Base-by-base conservation (phyloP, 129 eudicot species). In the Sambucus nigra region DNA sequence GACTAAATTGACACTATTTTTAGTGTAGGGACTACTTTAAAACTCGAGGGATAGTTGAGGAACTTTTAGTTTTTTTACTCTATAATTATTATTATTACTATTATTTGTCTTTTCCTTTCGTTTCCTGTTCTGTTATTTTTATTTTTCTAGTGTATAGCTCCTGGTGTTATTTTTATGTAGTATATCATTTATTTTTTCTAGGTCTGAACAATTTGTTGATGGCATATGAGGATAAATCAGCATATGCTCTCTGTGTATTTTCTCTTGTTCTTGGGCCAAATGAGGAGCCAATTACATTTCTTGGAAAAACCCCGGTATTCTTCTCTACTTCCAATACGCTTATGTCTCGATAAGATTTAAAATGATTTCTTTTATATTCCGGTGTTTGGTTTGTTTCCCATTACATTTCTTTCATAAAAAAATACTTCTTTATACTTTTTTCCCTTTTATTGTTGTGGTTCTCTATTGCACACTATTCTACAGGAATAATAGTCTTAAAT, bases 161-260 rank as follows among this genome's bases (percentile, higher is more conserved):
- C 17, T 6, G 33, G n/a, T 46, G 33, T 44, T 29, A 44, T 64
- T 19, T 50, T 33, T 45, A 53, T 38, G 46, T 25, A 35, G 10
- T 45, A 52, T 35, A 59, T 29, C 22, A 46, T 48, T 41, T 18
- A 3, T 33, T 35, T 69, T 45, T 56, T 61, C 46, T 52, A 88
- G 94, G 97, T 73, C 78, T 88, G 64, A 88, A 88, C 73, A 88
- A 83, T 68, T 49, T 88, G 70, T 47, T 88, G 80, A 70, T 74
- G 91, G 97, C 97, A 19, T 88, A 88, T 63, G 97, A 88, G 61
- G 94, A 88, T 77, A 88, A 88, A 68, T 88, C 92, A 16, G 97
- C 94, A 18, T 83, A 66, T 65, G 97, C 92, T 47, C 45, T 88
- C 60, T 88, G 97, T 53, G 75, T 83, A 41, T 88, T 88, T 70